A percentile compares a stretch with the other conserved stretches of the same genome.
Evolutionary conservation across 225 moss, liverwort and hornwort genomes (phyloP).

Genomic region (Marchantia polymorpha): DNA sequence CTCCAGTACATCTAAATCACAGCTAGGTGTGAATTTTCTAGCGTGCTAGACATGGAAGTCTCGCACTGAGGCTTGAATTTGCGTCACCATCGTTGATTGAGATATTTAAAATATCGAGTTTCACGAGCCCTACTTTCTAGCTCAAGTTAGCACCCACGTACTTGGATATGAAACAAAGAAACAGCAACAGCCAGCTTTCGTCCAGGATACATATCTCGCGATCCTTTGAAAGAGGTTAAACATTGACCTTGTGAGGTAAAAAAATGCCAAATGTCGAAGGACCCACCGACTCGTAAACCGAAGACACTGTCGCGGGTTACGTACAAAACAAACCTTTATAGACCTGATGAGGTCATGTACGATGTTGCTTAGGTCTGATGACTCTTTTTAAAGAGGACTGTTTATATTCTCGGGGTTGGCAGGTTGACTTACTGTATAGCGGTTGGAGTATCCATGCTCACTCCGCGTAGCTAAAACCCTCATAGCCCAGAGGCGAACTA

Average conservation of each 20-base stretch:
- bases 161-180: neutral
- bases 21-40: neutral
- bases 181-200: neutral
- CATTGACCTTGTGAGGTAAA: neutral
- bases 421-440: neutral
- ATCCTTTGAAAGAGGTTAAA: neutral
- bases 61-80: neutral
- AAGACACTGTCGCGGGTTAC: neutral
- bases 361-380: neutral
- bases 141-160: neutral
- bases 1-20: neutral
- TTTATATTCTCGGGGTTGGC: neutral
- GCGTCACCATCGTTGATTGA: neutral
- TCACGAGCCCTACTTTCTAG: neutral
- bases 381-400: neutral
- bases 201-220: neutral
- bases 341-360: too few relatives aligned
- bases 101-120: neutral
- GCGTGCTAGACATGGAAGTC: neutral
- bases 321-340: neutral
- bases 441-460: neutral
- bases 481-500: neutral
- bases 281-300: neutral
- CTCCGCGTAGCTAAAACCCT: too few relatives aligned
- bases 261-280: neutral